Base-by-base conservation (phyloP, 805 yeast genomes). In the Pichia manshurica region DNA sequence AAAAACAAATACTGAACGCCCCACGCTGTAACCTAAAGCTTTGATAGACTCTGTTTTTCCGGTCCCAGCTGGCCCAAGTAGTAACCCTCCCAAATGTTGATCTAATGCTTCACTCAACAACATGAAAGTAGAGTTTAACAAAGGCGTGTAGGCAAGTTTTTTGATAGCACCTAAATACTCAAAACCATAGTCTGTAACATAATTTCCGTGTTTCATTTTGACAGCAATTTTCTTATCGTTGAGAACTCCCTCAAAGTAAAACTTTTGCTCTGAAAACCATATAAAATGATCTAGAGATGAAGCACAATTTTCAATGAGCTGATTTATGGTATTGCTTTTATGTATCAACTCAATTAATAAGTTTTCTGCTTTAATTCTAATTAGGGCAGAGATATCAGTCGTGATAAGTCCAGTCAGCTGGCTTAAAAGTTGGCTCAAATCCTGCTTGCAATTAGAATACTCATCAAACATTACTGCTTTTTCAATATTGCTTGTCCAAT, bases 41-140 rank as follows among this genome's bases (percentile, higher is more conserved):
- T 91, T 91, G 22, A 91, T 74, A 0, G 95, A 75, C 61, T 91
- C 98, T 0, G 98, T 91, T 60, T 91, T 91, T 54, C 98, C 98
- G 0, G 98, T 91, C 37, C 98, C 98, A 2, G 98, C 96, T 1
- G 98, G 97, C 0, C 98, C 98, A 63, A 84, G 81, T 0, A 95
- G 84, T 1, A 95, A 84, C 0, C 96, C 95, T n/a, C 98, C 98
- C 8, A 80, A 68, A 32, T 74, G 75, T 55, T 82, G 87, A 31
- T 78, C 74, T 16, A 89, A 61, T 0, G 97, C 90, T 50, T 82
- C 84, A 0, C 85, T 71, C 80, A 90, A 77, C 0, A 89, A 69
- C 8, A 82, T 60, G 59, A 76, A 87, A 48, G 87, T 78, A 5
- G 73, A 69, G 42, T 78, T 78, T 7, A 86, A 72, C 17, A 87